Conservation (phyloP, 2,329 filamentous ascomycete genomes). For the Ramichloridium luteum region DNA sequence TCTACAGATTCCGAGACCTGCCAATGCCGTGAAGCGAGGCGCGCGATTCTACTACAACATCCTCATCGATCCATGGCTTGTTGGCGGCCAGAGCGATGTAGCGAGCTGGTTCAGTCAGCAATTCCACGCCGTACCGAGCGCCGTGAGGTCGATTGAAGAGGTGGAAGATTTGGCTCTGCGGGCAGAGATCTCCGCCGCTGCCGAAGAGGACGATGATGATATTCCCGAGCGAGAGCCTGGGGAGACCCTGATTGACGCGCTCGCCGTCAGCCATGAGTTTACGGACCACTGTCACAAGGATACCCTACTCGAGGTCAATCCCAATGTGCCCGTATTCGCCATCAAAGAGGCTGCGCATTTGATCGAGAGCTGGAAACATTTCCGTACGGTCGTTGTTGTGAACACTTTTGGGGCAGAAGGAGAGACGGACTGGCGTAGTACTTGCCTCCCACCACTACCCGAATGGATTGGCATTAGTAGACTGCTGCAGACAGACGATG, state of each 20-base stretch:
- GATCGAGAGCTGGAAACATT: conserved; percentile 48
- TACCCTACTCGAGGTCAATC: conserved; percentile 45
- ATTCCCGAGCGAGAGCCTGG: conserved; percentile 6
- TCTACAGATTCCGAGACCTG: conserved; percentile 48
- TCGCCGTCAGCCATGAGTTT: conserved; percentile 53
- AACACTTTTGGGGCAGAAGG: conserved; percentile 31
- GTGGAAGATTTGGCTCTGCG: conserved; percentile 41
- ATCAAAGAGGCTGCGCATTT: conserved; percentile 44
- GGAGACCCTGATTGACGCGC: conserved; percentile 41
- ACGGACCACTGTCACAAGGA: conserved; percentile 55
- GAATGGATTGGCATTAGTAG: conserved; percentile 50
- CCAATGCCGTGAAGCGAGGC: conserved; percentile 29
- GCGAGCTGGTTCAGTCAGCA: conserved; percentile 54
- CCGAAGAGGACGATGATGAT: conserved; percentile 1
- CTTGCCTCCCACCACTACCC: conserved; percentile 38
- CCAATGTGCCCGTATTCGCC: conserved; percentile 46
- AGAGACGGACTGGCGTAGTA: conserved; percentile 34
- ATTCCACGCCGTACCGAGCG: conserved; percentile 46
- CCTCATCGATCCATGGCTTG: conserved; percentile 54
- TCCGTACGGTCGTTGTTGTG: conserved; percentile 41
- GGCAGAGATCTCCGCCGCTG: conserved; percentile 33
- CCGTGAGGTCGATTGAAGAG: conserved; percentile 42
- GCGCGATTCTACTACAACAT: conserved; percentile 49
- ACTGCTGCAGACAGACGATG: conserved; percentile 41
- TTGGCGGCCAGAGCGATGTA: conserved; percentile 50